Conservation (phyloP, 306 rosid species). For the Prosopis cineraria region DNA sequence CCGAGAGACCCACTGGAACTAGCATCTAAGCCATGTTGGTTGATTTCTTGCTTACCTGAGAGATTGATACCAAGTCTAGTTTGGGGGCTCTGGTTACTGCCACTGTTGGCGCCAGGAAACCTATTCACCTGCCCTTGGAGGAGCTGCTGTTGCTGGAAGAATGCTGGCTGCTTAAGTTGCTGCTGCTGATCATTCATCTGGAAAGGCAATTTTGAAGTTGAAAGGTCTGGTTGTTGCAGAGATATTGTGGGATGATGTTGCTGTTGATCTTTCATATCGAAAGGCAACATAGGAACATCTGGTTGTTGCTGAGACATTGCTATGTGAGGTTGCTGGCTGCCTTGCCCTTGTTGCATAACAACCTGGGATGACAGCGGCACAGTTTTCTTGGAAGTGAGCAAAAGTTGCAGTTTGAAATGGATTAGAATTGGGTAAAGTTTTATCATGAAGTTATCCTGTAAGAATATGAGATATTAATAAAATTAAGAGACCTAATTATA, state of each 20-base stretch:
- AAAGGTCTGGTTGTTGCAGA: conserved; percentile 33
- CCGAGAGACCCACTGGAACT: conserved; percentile 40
- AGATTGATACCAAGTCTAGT: conserved; percentile 31
- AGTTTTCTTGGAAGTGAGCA: conserved; percentile 24
- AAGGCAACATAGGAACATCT: conserved; percentile 19
- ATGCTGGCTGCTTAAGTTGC: conserved; percentile 35
- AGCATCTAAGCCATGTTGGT: conserved; percentile 40
- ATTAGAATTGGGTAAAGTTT: not conserved
- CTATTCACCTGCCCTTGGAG: conserved; percentile 36
- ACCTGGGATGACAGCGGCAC: conserved; percentile 28
- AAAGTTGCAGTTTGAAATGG: not conserved
- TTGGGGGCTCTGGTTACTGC: conserved; percentile 37
- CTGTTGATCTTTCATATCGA: conserved; percentile 36
- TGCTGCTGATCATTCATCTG: conserved; percentile 45
- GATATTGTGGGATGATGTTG: conserved; percentile 35
- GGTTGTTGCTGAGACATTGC: conserved; percentile 43
- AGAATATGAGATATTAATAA: not conserved
- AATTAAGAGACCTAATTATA: not conserved
- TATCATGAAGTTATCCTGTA: not conserved
- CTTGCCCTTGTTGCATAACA: conserved; percentile 40
- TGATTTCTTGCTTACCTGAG: conserved; percentile 43
- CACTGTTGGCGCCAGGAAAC: conserved; percentile 33
- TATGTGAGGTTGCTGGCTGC: conserved; percentile 36
- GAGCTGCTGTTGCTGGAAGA: conserved; percentile 48
- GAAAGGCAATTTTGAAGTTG: conserved; percentile 36